phyloP scores from a whole-genome alignment of 2,329 filamentous ascomycete genomes.

The Colletotrichum siamense region DNA sequence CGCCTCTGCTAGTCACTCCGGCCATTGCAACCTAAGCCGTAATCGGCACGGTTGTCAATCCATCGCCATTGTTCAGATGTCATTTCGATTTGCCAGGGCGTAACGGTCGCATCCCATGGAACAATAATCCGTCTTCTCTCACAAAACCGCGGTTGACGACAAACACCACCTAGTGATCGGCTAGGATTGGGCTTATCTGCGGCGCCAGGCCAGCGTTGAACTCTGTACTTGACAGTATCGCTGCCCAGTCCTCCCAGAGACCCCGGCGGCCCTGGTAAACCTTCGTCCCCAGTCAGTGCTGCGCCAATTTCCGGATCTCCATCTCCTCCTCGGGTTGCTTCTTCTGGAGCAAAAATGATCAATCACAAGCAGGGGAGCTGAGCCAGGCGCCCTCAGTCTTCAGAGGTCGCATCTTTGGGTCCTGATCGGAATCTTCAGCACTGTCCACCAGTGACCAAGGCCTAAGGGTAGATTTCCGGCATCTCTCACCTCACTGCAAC shows the following conservation, averaged over 20 bases:
- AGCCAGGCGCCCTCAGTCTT: neutral
- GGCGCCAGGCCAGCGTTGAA: neutral
- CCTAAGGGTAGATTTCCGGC: neutral
- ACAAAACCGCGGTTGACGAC: neutral
- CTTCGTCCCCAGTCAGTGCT: constrained; percentile 6
- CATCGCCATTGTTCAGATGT: neutral
- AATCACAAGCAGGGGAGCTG: neutral
- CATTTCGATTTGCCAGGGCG: neutral
- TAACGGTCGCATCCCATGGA: neutral
- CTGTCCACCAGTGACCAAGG: neutral
- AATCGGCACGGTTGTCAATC: neutral
- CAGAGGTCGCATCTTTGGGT: neutral
- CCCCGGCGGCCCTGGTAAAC: constrained; percentile 9
- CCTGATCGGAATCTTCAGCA: neutral
- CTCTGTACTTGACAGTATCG: neutral
- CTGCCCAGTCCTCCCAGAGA: neutral
- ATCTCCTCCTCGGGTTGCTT: neutral
- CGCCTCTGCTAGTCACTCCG: neutral
- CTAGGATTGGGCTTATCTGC: neutral
- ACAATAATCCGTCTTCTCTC: neutral
- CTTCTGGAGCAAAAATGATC: neutral
- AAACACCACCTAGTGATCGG: neutral
- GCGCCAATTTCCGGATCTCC: constrained; percentile 13
- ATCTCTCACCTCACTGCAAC: neutral
- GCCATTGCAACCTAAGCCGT: neutral